Evolutionary conservation across 2,329 filamentous ascomycete species (phyloP), one percentile per base, ranked within the genome.

Genomic region (Ceratocystis cubensis): DNA sequence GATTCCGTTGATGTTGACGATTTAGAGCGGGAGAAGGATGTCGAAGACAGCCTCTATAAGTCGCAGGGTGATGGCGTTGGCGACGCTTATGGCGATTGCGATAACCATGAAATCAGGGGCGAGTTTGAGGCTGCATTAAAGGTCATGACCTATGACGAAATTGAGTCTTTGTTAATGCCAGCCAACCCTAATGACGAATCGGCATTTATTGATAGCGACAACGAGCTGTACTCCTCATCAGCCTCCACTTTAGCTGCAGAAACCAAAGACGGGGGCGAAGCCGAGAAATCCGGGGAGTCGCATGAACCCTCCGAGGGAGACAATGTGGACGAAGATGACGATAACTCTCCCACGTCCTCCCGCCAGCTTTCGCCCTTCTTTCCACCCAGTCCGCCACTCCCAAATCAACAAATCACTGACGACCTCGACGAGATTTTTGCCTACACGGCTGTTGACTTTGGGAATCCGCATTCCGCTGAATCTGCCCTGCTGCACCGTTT

Each of bases 61-160:
- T 71, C 71, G 5, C 70, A 71, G 5, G 64, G 68, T 6, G 70
- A 73, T 1, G 69, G 73, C 28, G 56, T 30, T 13, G 4, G 17
- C 30, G 37, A 50, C 10, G 30, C 13, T 10, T 22, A 62, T 10
- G 25, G 15, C 25, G 50, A 13, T 25, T 20, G 50, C 50, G 20
- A 25, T 2, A 15, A 56, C 20, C 13, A 25, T 28, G 53, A 57
- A 33, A 30, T 4, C 53, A 28, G 53, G 15, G 17, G 45, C 44
- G 63, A 50, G 48, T 20, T 30, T 28, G 48, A 59, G 41, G 72
- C 73, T 4, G 70, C 69, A 13, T 65, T 64, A 8, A 70, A 70
- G 5, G 71, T 72, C 13, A 75, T 82, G 75, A 70, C 75, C 0
- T 81, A 78, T 69, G 74, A 78, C 17, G 75, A 78, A 37, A 76